Conservation (phyloP, 2,329 filamentous ascomycete species). For the Fusarium virguliforme region DNA sequence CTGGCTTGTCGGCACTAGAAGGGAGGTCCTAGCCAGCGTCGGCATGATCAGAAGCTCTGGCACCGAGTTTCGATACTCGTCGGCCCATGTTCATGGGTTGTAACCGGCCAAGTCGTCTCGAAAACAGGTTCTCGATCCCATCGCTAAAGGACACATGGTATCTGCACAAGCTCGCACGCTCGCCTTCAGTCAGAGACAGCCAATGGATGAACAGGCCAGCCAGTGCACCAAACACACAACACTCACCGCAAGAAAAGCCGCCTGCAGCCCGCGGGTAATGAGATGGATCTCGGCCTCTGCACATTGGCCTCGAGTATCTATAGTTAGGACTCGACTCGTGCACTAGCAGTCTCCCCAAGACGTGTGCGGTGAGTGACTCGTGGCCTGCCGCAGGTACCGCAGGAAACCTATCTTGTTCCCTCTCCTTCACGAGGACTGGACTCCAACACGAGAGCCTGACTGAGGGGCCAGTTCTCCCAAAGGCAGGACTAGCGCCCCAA, state of each 20-base stretch:
- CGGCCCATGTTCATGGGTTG: slow-evolving; percentile 9
- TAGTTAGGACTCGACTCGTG: slow-evolving; percentile 10
- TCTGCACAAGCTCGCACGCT: background rate
- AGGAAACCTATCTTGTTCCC: background rate
- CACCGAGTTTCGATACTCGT: background rate
- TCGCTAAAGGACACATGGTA: slow-evolving; percentile 7
- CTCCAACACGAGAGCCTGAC: slow-evolving; percentile 3
- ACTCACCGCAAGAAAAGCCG: slow-evolving; percentile 16
- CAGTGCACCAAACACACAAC: slow-evolving; percentile 15
- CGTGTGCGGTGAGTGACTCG: slow-evolving; percentile 14
- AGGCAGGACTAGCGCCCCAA: slow-evolving; percentile 12
- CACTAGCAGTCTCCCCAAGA: background rate
- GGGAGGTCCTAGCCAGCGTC: slow-evolving; percentile 13
- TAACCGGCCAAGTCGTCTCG: background rate
- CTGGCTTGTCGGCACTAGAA: slow-evolving; percentile 13
- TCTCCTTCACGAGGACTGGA: background rate
- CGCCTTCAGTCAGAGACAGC: slow-evolving; percentile 2
- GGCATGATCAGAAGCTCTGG: slow-evolving; percentile 14
- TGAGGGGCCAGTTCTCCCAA: slow-evolving; percentile 15
- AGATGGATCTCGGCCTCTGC: slow-evolving; percentile 13
- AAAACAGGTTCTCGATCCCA: slow-evolving; percentile 7
- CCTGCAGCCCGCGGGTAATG: slow-evolving; percentile 8
- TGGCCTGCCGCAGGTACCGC: slow-evolving; percentile 25
- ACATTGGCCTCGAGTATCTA: slow-evolving; percentile 1
- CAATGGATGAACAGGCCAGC: slow-evolving; percentile 9